Evolutionary conservation across 768 basidiomycete species (phyloP), one percentile per base, ranked within the genome.

Genomic region (Coprinopsis sp.): DNA sequence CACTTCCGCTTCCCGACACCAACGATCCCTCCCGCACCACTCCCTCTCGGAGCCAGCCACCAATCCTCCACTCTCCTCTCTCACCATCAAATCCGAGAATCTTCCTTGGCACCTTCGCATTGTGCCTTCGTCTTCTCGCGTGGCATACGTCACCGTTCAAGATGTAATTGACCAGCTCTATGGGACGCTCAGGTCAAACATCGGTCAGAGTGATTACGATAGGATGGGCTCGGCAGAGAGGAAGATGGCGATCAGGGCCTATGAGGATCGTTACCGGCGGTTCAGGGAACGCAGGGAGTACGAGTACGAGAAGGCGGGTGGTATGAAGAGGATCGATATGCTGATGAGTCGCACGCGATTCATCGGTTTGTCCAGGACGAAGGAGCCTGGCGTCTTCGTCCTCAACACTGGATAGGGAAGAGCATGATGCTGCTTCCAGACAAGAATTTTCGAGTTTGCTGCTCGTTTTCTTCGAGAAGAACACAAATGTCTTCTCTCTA

Each of bases 241-340:
- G 44, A 62, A 65, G 19, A 55, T 61, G 21, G 73, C 79, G 6
- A 67, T 69, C 2, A 55, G 51, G 2, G 74, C 78, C 18, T 84
- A 78, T 56, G 71, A 72, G 51, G 49, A 54, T 13, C 70, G 81
- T 6, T 78, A 71, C 52, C 49, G 65, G 7, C 63, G 71, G 4
- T 63, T 70, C 10, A 53, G 58, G 0, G 63, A 64, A 16, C 53
- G 60, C 3, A 58, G 58, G 27, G 64, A 58, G 0, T 67, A 69
- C 33, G 69, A 67, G 16, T 65, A 67, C 31, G 79, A 82, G 67
- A 72, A 73, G 52, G 61, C 57, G 3, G 69, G 70, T 40, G 79
- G 78, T 0, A 66, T 82, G 51, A 77, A 73, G 55, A 67, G 81
- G 43, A 70, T 83, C 3, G 82, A 84, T 58, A 81, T 81, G 55